Percentiles rank a stretch among this genome's conserved stretches.
These are phyloP conservation scores for Ganoderma sp. DNA, from an alignment of 1,284 basidiomycete species.

Conservation along the genomic window DNA sequence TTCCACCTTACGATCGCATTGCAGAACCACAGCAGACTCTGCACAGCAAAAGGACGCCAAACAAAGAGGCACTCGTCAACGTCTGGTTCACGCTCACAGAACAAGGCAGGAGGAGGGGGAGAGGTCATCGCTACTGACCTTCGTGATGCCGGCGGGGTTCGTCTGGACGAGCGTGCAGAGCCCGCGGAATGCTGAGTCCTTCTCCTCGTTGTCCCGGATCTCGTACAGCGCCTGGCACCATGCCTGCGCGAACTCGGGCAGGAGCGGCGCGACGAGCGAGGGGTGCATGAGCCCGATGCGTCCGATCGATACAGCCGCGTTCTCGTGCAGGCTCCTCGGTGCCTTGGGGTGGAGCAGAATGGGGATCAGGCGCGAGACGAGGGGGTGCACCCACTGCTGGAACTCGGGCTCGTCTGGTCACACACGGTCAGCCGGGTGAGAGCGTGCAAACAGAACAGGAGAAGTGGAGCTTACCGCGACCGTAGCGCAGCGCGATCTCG, in stretches of 20 bases:
- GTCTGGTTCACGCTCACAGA: not conserved
- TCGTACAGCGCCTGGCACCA: slow-evolving; percentile 99
- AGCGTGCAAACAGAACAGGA: slow-evolving; percentile 6
- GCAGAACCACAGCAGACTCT: slow-evolving; percentile 95
- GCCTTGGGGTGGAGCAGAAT: slow-evolving; percentile 92
- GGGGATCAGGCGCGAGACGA: slow-evolving; percentile 90
- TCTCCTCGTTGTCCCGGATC: slow-evolving; percentile 99
- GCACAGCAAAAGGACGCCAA: slow-evolving; percentile 21
- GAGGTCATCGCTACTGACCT: slow-evolving; percentile 51
- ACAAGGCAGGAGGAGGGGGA: not conserved
- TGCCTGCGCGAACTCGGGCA: slow-evolving; percentile 89
- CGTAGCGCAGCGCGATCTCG: slow-evolving; percentile 91
- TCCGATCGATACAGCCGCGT: slow-evolving; percentile 99
- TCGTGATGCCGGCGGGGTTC: slow-evolving; percentile 90
- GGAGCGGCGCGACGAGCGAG: slow-evolving; percentile 84
- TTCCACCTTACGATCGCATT: slow-evolving; percentile 97
- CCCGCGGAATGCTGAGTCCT: slow-evolving; percentile 99
- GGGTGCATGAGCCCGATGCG: slow-evolving; percentile 95
- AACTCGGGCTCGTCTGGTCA: slow-evolving; percentile 77
- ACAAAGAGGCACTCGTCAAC: slow-evolving; percentile 18
- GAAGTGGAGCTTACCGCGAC: slow-evolving; percentile 57
- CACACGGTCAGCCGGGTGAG: slow-evolving; percentile 23
- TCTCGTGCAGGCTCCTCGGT: slow-evolving; percentile 94
- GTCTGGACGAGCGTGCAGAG: slow-evolving; percentile 95
- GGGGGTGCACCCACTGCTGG: slow-evolving; percentile 85